A percentile compares a stretch with the other conserved stretches of the same genome.
phyloP scores from a whole-genome alignment of 2,329 filamentous ascomycete genomes.

The Aspergillus sp. region DNA sequence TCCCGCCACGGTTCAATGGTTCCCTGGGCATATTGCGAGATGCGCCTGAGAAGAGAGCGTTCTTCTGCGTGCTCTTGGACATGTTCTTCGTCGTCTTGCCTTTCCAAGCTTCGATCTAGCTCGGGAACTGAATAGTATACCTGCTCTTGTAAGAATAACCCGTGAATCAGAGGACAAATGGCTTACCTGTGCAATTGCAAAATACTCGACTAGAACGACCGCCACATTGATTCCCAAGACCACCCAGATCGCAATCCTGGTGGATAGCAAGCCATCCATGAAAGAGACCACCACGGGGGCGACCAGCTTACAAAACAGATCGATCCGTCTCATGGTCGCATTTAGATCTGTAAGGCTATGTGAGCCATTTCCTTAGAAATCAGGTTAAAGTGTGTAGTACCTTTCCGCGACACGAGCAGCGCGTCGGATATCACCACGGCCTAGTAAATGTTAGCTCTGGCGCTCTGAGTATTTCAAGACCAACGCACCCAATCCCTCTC shows the following conservation, averaged over 20 bases:
- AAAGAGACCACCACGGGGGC: conserved; percentile 54
- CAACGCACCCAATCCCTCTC: conserved; percentile 65
- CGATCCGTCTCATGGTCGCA: conserved; percentile 57
- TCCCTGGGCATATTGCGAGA: conserved; percentile 18
- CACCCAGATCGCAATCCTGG: conserved; percentile 46
- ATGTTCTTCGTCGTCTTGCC: neutral
- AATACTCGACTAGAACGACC: conserved; percentile 41
- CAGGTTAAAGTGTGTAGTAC: conserved; percentile 25
- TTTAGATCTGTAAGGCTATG: conserved; percentile 41
- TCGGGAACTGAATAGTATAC: conserved; percentile 23
- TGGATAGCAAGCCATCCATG: conserved; percentile 43
- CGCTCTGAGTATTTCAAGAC: neutral
- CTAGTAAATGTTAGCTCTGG: conserved; percentile 14
- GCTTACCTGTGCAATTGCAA: conserved; percentile 38
- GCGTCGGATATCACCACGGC: conserved; percentile 32
- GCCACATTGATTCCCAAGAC: conserved; percentile 47
- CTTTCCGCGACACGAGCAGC: conserved; percentile 42
- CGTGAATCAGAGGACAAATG: neutral
- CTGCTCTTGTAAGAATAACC: neutral
- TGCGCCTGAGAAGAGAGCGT: neutral
- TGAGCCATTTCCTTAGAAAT: neutral
- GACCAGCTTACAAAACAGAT: conserved; percentile 57
- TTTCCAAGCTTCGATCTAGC: conserved; percentile 11
- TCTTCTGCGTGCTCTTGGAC: neutral
- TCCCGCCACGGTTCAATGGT: conserved; percentile 24